phyloP scores from a whole-genome alignment of 2,329 filamentous ascomycete species.

The Scedosporium boydii region DNA sequence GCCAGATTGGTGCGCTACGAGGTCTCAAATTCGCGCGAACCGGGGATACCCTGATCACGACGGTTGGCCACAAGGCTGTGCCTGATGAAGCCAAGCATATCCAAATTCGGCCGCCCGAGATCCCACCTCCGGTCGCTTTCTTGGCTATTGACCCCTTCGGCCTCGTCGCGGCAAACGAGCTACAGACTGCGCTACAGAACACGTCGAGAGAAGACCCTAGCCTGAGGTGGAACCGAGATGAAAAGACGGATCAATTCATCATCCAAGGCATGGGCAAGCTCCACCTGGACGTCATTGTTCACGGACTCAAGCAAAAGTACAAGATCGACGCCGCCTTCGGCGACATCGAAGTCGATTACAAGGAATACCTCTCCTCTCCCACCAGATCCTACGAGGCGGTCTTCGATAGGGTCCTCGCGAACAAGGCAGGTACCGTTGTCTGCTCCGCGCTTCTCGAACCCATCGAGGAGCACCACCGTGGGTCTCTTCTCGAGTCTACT shows the following conservation, averaged over 20 bases:
- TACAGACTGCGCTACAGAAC: constrained; percentile 66
- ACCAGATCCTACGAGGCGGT: constrained; percentile 49
- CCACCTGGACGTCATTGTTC: constrained; percentile 85
- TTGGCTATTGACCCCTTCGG: constrained; percentile 81
- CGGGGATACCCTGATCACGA: constrained; percentile 81
- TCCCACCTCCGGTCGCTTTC: constrained; percentile 92
- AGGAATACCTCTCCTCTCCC: constrained; percentile 61
- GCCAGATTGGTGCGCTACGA: constrained; percentile 88
- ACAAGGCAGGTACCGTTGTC: constrained; percentile 67
- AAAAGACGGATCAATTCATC: constrained; percentile 87
- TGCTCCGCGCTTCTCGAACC: constrained; percentile 63
- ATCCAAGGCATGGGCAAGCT: constrained; percentile 94
- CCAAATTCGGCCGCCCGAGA: constrained; percentile 77
- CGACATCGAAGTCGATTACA: constrained; percentile 89
- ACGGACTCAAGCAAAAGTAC: constrained; percentile 80
- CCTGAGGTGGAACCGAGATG: constrained; percentile 71
- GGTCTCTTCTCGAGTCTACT: constrained; percentile 29
- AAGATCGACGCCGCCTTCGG: constrained; percentile 83
- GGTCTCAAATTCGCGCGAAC: constrained; percentile 88
- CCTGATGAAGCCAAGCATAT: constrained; percentile 61
- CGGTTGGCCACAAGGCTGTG: constrained; percentile 51
- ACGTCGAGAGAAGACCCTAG: constrained; percentile 89
- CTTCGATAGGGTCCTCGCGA: constrained; percentile 72
- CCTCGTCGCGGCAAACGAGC: constrained; percentile 66
- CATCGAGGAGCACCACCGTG: constrained; percentile 31